phyloP scores from a whole-genome alignment of 306 rosid genomes.

The Castanea sativa region DNA sequence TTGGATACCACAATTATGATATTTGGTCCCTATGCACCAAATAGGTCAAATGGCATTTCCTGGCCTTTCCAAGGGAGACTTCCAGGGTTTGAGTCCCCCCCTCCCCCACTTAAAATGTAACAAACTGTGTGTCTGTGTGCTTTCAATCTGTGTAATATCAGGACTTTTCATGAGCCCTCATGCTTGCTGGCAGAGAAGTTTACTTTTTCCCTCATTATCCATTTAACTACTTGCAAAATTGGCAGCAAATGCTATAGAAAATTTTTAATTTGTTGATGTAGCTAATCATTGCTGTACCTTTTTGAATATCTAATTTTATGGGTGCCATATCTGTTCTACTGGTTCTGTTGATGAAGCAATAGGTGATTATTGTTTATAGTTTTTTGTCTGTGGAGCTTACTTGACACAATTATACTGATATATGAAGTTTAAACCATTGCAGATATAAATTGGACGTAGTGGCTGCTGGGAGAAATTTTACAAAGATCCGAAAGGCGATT shows the following conservation, averaged over 20 bases:
- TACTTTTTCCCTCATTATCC: not conserved
- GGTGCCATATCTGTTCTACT: not conserved
- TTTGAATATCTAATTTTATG: not conserved
- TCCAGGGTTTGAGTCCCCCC: too few species aligned
- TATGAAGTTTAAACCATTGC: slow-evolving; percentile 20
- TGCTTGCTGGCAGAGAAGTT: not conserved
- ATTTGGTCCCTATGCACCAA: too few species aligned
- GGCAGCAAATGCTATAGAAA: not conserved
- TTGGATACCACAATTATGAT: not conserved
- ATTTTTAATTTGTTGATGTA: not conserved
- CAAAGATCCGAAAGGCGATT: slow-evolving; percentile 80
- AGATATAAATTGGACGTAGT: slow-evolving; percentile 90
- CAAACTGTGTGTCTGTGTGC: too few species aligned
- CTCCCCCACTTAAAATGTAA: too few species aligned
- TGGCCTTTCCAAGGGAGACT: too few species aligned
- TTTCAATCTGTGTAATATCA: not conserved
- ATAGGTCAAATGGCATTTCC: too few species aligned
- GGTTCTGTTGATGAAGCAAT: not conserved
- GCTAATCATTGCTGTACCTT: not conserved
- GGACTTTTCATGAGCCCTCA: not conserved
- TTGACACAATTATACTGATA: not conserved
- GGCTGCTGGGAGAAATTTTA: slow-evolving; percentile 74
- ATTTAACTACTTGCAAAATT: not conserved
- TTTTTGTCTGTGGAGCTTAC: not conserved
- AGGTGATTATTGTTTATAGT: not conserved